Evolutionary conservation across 805 yeast genomes (phyloP), one percentile per base, ranked within the genome.

Genomic region (Saturnispora diversa): DNA sequence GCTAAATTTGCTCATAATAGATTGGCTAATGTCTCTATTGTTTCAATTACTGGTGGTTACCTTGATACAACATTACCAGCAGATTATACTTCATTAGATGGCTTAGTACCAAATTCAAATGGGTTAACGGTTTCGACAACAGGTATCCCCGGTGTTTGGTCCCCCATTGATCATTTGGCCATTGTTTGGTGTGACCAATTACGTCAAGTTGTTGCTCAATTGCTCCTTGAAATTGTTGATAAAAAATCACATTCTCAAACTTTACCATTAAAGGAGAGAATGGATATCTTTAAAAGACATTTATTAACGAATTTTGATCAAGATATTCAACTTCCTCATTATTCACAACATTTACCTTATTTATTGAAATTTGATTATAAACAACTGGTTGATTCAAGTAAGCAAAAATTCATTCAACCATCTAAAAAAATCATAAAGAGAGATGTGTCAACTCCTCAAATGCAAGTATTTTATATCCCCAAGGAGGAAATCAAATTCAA

Each of bases 121-220:
- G 97, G 97, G 0, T 78, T 90, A 45, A 77, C 94, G 0, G 84
- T 81, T 0, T 84, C 76, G 50, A 75, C 96, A 0, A 78, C 92
- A 0, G 88, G 95, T 1, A 81, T 90, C 9, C 95, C 95, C 0
- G 71, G 70, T 2, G 96, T 90, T 1, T 90, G 97, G 95, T 79
- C 95, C 1, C 83, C 96, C 1, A 78, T 87, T 30, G 97, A 90
- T 59, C 98, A 90, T 62, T 69, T 86, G 48, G 97, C 97, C 1
- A 79, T 92, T 35, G 95, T 90, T 2, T 90, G 98, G 98, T 90
- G 98, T 60, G 84, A 79, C 45, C 97, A 90, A 58, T 62, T 88
- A 28, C 70, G 97, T 39, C 66, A 72, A 39, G 73, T 69, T 12
- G 48, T 90, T 2, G 80, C 84, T 7, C 62, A 63, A 37, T 64